A percentile compares a stretch with the other conserved stretches of the same genome.
Evolutionary conservation across 129 eudicot species (phyloP).

Genomic region (Chrysanthemum seticuspe): DNA sequence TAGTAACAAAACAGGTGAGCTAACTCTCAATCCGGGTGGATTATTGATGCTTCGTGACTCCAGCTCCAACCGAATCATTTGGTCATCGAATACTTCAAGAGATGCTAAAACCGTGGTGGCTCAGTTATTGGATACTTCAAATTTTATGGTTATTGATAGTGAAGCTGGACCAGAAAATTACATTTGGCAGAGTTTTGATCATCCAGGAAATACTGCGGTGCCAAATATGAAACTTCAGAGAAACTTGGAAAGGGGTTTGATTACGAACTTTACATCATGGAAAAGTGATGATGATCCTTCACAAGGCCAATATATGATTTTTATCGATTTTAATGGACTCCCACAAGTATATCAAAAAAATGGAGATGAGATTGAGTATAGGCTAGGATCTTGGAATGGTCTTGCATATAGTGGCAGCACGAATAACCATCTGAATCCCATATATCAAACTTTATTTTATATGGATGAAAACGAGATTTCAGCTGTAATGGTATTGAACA

Average conservation of each 20-base stretch:
- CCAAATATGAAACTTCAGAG: slow-evolving; percentile 9
- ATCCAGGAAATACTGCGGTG: neutral
- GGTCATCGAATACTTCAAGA: slow-evolving; percentile 5
- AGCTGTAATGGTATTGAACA: neutral
- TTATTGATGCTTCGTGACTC: neutral
- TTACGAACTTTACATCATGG: slow-evolving; percentile 22
- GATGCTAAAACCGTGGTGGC: neutral
- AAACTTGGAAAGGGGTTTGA: slow-evolving; percentile 1
- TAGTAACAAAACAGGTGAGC: neutral
- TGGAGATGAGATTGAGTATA: neutral
- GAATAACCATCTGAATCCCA: slow-evolving; percentile 1
- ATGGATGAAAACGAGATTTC: slow-evolving; percentile 18
- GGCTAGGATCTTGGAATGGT: slow-evolving; percentile 41
- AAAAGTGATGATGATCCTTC: slow-evolving; percentile 30
- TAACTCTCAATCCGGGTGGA: slow-evolving; percentile 3
- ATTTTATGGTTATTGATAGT: slow-evolving; percentile 7
- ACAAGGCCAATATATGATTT: slow-evolving; percentile 8
- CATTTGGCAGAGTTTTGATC: slow-evolving; percentile 7
- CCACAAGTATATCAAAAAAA: slow-evolving; percentile 2
- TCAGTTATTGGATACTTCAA: slow-evolving; percentile 16
- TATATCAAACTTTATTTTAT: neutral
- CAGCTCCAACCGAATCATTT: neutral
- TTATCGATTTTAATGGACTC: neutral
- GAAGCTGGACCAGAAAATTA: neutral
- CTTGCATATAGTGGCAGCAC: slow-evolving; percentile 21